phyloP scores from a whole-genome alignment of 495 filamentous ascomycete species.

The Mycothermus thermophilus region DNA sequence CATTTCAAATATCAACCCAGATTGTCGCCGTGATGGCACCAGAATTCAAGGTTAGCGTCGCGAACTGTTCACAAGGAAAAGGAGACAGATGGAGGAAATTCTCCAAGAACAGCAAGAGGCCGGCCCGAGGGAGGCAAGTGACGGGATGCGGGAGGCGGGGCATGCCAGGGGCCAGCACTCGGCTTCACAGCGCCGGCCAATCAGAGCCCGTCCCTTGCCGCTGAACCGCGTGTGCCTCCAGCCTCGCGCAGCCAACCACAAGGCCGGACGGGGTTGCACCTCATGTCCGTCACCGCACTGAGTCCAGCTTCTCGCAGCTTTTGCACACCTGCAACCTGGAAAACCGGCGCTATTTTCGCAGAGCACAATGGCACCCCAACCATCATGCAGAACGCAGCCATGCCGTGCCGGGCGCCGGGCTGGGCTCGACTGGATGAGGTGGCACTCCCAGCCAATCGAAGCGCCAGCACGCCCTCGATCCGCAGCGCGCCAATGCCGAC shows the following conservation, averaged over 20 bases:
- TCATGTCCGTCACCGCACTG: conserved; percentile 12
- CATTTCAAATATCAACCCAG: too few relatives aligned
- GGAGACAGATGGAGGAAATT: too few relatives aligned
- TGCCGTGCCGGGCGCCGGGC: conserved; percentile 15
- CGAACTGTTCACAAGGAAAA: too few relatives aligned
- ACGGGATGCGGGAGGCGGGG: conserved; percentile 11
- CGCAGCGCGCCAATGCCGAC: conserved; percentile 9
- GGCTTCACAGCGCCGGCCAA: conserved; percentile 16
- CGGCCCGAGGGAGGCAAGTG: conserved; percentile 1
- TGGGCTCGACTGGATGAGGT: too few relatives aligned
- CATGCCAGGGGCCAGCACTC: conserved; percentile 2
- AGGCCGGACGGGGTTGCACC: conserved; percentile 2
- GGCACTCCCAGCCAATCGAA: conserved; percentile 12
- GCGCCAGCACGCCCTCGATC: neutral
- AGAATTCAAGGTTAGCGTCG: too few relatives aligned
- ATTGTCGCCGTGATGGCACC: too few relatives aligned
- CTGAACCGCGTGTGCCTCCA: conserved; percentile 9
- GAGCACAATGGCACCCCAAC: conserved; percentile 9
- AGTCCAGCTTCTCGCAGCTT: conserved; percentile 6
- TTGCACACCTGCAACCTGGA: too few relatives aligned
- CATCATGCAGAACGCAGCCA: conserved; percentile 27
- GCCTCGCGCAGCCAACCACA: conserved; percentile 14
- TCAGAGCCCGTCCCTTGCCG: conserved; percentile 12
- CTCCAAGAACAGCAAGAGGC: neutral
- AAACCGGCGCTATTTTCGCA: conserved; percentile 17